phyloP scores from a whole-genome alignment of 495 filamentous ascomycete species.

The Amphirosellinia nigrospora region DNA sequence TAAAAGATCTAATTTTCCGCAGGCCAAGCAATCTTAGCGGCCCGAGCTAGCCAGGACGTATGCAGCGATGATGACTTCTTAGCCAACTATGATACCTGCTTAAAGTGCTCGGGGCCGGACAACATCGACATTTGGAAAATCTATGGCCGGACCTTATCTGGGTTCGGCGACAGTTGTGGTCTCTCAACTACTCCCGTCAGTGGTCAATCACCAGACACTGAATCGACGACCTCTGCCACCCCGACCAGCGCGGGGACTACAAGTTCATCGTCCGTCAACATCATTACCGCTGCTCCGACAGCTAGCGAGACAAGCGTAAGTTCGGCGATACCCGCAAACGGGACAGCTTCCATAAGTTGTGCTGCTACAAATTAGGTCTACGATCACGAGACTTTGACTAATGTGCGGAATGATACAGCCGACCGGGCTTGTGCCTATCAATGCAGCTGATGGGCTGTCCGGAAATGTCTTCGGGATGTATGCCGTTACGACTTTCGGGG shows the following conservation, averaged over 20 bases:
- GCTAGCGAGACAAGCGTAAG: background rate
- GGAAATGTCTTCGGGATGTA: background rate
- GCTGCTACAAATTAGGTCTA: background rate
- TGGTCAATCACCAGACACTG: background rate
- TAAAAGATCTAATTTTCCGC: background rate
- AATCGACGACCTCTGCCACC: background rate
- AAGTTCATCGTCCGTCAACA: background rate
- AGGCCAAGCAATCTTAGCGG: conserved; percentile 52
- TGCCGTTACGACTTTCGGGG: background rate
- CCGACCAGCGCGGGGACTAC: background rate
- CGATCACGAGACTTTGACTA: background rate
- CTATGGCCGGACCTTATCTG: conserved; percentile 49
- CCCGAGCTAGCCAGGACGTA: conserved; percentile 38
- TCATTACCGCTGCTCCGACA: background rate
- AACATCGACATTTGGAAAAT: conserved; percentile 47
- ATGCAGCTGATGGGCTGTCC: background rate
- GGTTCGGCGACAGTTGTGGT: conserved; percentile 46
- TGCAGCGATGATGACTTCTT: conserved; percentile 52
- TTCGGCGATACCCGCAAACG: background rate
- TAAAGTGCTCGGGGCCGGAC: conserved; percentile 53
- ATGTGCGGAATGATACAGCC: background rate
- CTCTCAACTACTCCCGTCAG: conserved; percentile 46
- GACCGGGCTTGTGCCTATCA: background rate
- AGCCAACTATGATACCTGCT: conserved; percentile 47
- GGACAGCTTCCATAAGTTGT: conserved; percentile 1